A percentile compares a stretch with the other conserved stretches of the same genome.
phyloP scores from a whole-genome alignment of 1,139 yeast genomes.

The Diutina rugosa region DNA sequence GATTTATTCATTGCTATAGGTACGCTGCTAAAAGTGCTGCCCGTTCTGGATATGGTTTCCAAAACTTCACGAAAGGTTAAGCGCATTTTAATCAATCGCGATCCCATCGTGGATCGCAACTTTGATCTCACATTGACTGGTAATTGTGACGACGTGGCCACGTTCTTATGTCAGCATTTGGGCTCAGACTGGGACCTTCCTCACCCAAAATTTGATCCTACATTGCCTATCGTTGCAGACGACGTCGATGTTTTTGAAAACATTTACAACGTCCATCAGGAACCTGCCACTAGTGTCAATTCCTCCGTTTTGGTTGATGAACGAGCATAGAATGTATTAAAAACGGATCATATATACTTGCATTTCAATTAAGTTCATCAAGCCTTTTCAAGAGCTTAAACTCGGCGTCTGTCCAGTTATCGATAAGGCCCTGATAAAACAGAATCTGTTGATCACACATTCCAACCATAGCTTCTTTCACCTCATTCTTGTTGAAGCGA shows the following conservation, averaged over 20 bases:
- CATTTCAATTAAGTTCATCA: slow-evolving; percentile 13
- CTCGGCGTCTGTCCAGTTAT: slow-evolving; percentile 60
- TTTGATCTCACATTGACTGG: slow-evolving; percentile 1
- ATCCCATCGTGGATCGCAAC: slow-evolving; percentile 38
- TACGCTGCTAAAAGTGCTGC: slow-evolving; percentile 89
- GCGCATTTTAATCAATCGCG: slow-evolving; percentile 71
- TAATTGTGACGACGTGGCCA: slow-evolving; percentile 1
- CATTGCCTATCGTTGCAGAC: not conserved
- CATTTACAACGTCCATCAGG: slow-evolving; percentile 4
- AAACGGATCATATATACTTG: not conserved
- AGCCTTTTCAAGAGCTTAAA: slow-evolving; percentile 25
- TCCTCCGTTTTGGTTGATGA: not conserved
- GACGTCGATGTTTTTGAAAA: slow-evolving; percentile 3
- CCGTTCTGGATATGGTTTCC: slow-evolving; percentile 84
- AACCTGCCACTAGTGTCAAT: slow-evolving; percentile 4
- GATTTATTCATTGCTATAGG: slow-evolving; percentile 84
- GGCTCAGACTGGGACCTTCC: slow-evolving; percentile 7
- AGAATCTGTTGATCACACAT: slow-evolving; percentile 67
- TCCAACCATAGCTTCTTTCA: slow-evolving; percentile 54
- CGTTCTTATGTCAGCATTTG: slow-evolving; percentile 34
- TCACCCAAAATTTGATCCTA: slow-evolving; percentile 4
- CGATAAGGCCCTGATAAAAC: slow-evolving; percentile 60
- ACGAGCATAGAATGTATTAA: not conserved
- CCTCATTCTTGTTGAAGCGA: slow-evolving; percentile 62
- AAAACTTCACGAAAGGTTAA: slow-evolving; percentile 51